These are phyloP conservation scores for Diaporthe citriasiana DNA, from an alignment of 2,329 filamentous ascomycete genomes.

Conservation along the genomic window DNA sequence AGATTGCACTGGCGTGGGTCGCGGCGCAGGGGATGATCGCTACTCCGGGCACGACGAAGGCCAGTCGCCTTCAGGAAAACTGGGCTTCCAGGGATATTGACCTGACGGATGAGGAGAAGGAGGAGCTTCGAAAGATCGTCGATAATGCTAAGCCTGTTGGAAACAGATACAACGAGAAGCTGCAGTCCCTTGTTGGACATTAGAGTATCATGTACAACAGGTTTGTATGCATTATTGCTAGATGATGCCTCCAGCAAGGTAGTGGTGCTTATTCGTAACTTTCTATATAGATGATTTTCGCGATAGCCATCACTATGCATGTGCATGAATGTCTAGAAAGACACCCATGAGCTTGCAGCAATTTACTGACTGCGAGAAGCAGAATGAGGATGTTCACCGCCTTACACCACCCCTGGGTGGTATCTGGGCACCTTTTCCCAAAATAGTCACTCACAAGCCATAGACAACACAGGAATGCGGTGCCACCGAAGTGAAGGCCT, in stretches of 20 bases:
- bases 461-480: not conserved
- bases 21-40: conserved; percentile 43
- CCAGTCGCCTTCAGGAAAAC: conserved; percentile 18
- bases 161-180: not conserved
- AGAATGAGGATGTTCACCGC: conserved; percentile 13
- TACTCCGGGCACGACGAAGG: conserved; percentile 26
- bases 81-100: conserved; percentile 54
- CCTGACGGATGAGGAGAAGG: conserved; percentile 52
- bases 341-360: not conserved
- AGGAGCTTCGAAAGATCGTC: conserved; percentile 48
- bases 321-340: not conserved
- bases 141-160: not conserved
- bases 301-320: not conserved
- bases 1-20: conserved; percentile 55
- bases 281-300: not conserved
- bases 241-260: not conserved
- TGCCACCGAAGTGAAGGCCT: not conserved
- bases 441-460: not conserved
- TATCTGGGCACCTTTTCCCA: not conserved
- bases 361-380: not conserved
- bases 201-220: not conserved
- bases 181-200: not conserved
- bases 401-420: not conserved
- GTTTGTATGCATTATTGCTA: not conserved
- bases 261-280: not conserved